Percentiles rank a stretch among this genome's conserved stretches.
Evolutionary conservation across 2,329 filamentous ascomycete species (phyloP).

Genomic region (Epichloe sp.): DNA sequence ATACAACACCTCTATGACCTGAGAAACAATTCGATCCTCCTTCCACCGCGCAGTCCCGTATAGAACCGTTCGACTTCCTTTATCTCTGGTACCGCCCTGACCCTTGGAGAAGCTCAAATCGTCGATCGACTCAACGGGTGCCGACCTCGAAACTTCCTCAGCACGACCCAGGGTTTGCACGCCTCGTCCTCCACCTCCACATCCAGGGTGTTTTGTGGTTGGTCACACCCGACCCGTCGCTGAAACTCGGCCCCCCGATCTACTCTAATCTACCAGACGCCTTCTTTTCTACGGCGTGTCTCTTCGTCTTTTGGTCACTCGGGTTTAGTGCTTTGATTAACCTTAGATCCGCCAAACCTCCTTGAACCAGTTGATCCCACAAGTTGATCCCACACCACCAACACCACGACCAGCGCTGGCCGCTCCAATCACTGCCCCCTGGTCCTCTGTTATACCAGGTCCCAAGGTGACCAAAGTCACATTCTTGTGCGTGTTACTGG

Average conservation of each 20-base stretch:
- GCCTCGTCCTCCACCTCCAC: background rate
- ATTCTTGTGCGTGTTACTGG: background rate
- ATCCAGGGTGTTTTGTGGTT: too few relatives aligned
- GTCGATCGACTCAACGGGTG: background rate
- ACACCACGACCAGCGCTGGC: background rate
- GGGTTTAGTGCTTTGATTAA: background rate
- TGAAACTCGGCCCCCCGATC: too few relatives aligned
- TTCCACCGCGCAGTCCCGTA: background rate
- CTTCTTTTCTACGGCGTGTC: too few relatives aligned
- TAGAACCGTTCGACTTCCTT: background rate
- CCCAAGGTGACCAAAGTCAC: background rate
- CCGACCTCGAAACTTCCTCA: background rate
- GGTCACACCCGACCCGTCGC: too few relatives aligned
- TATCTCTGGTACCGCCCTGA: background rate
- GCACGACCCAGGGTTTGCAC: background rate
- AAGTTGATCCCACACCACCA: too few relatives aligned
- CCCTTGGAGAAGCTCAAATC: background rate
- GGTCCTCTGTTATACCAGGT: background rate
- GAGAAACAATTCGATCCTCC: too few relatives aligned
- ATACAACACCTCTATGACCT: too few relatives aligned
- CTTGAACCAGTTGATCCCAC: too few relatives aligned
- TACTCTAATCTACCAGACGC: too few relatives aligned
- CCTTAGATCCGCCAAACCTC: too few relatives aligned
- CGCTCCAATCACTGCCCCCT: background rate
- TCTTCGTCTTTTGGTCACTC: too few relatives aligned